Conservation (phyloP, 2,329 filamentous ascomycete genomes). For the Hypoxylon sp. region DNA sequence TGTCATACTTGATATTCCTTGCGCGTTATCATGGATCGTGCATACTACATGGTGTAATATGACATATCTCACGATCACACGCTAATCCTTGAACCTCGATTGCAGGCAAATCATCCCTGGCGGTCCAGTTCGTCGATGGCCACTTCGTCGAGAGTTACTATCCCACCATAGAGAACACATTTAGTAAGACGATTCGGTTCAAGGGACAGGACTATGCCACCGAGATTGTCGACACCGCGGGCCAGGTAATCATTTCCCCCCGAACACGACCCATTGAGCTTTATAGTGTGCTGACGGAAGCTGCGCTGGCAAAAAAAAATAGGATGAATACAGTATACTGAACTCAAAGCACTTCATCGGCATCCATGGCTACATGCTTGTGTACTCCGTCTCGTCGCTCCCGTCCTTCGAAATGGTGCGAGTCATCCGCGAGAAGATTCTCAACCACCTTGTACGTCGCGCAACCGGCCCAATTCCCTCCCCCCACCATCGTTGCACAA, state of each 20-base stretch:
- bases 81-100: slow-evolving; percentile 28
- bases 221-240: slow-evolving; percentile 98
- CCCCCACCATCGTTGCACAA: background rate
- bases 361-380: slow-evolving; percentile 98
- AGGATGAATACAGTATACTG: slow-evolving; percentile 98
- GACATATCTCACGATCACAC: slow-evolving; percentile 25
- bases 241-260: slow-evolving; percentile 74
- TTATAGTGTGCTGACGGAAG: slow-evolving; percentile 27
- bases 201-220: slow-evolving; percentile 95
- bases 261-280: background rate
- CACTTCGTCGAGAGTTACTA: slow-evolving; percentile 99
- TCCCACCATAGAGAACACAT: slow-evolving; percentile 98
- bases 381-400: slow-evolving; percentile 95
- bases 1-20: slow-evolving; percentile 13
- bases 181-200: slow-evolving; percentile 93
- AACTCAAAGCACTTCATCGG: slow-evolving; percentile 99
- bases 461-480: background rate
- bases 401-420: slow-evolving; percentile 98
- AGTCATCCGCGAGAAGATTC: slow-evolving; percentile 95
- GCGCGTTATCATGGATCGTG: slow-evolving; percentile 23
- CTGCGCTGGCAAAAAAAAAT: slow-evolving; percentile 39
- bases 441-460: slow-evolving; percentile 87
- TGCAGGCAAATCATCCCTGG: slow-evolving; percentile 95
- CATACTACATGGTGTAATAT: slow-evolving; percentile 25
- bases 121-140: slow-evolving; percentile 96